Conservation (phyloP, 352 stramenopile species). For the Globisporangium sylvaticum region DNA sequence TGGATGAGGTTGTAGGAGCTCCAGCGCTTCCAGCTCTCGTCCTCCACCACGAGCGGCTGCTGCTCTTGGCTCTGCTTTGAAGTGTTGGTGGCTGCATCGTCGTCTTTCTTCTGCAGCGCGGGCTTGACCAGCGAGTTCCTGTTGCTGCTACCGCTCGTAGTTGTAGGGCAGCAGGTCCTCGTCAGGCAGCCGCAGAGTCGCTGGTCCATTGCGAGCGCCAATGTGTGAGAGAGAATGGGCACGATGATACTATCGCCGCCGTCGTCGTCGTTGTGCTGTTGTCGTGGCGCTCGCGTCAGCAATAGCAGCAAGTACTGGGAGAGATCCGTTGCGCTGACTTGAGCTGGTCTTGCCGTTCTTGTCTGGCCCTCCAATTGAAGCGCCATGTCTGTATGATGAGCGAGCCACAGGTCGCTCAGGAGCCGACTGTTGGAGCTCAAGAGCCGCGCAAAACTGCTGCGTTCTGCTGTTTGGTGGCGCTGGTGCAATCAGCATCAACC, state of each 20-base stretch:
- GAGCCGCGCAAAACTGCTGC: conserved; percentile 2
- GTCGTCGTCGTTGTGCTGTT: background rate
- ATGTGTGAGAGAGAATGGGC: background rate
- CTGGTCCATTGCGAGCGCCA: conserved; percentile 25
- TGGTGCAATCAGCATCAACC: background rate
- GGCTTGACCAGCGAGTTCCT: conserved; percentile 5
- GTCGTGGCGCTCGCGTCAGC: background rate
- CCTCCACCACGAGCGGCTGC: conserved; percentile 65
- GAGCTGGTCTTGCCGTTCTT: too few relatives aligned
- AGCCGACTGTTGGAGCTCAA: background rate
- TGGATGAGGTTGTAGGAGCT: conserved; percentile 77
- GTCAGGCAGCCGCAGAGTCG: conserved; percentile 21
- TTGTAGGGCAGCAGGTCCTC: conserved; percentile 6
- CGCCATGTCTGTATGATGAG: background rate
- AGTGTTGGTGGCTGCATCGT: background rate
- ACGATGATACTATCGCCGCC: background rate
- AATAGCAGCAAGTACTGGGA: background rate
- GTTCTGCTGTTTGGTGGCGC: background rate
- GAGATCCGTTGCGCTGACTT: background rate
- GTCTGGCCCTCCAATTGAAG: too few relatives aligned
- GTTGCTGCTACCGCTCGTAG: background rate
- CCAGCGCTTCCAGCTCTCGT: conserved; percentile 80
- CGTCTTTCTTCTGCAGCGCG: conserved; percentile 17
- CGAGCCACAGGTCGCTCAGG: background rate
- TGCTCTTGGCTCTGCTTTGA: conserved; percentile 3